These are phyloP conservation scores for Lipomyces sp. DNA, from an alignment of 805 yeast species.

Conservation along the genomic window DNA sequence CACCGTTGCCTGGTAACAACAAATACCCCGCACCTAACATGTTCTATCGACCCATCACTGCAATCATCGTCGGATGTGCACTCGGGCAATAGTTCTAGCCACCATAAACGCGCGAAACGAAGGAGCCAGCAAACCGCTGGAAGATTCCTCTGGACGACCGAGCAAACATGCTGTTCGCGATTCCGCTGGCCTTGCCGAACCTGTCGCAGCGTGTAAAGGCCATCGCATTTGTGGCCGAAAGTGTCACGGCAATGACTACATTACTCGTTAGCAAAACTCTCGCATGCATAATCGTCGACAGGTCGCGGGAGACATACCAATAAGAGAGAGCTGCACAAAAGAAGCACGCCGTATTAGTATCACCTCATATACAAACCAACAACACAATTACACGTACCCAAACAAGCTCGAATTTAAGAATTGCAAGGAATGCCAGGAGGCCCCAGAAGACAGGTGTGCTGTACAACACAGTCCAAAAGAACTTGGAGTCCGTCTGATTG, in stretches of 20 bases:
- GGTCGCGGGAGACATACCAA: constrained; percentile 17
- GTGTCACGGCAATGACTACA: constrained; percentile 62
- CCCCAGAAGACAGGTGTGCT: constrained; percentile 74
- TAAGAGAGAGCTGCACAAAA: constrained; percentile 31
- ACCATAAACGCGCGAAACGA: constrained; percentile 22
- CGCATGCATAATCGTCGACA: not conserved
- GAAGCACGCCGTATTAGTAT: not conserved
- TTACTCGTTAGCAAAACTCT: constrained; percentile 44
- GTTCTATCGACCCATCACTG: no score
- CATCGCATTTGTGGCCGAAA: constrained; percentile 77
- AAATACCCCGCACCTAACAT: no score
- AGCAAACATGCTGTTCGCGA: constrained; percentile 58
- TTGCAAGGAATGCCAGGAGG: constrained; percentile 68
- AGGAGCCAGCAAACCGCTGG: constrained; percentile 44
- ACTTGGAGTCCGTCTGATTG: constrained; percentile 86
- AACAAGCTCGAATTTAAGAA: constrained; percentile 72
- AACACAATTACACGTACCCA: constrained; percentile 35
- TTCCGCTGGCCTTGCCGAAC: constrained; percentile 75
- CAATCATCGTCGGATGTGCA: no score
- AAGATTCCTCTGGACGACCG: constrained; percentile 47
- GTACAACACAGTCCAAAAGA: constrained; percentile 81
- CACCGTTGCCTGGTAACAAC: no score
- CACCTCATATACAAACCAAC: no score
- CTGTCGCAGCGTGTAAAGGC: constrained; percentile 92
- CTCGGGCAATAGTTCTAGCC: no score